These are phyloP conservation scores for Rosa persica DNA, from an alignment of 306 rosid genomes.

Conservation along the genomic window DNA sequence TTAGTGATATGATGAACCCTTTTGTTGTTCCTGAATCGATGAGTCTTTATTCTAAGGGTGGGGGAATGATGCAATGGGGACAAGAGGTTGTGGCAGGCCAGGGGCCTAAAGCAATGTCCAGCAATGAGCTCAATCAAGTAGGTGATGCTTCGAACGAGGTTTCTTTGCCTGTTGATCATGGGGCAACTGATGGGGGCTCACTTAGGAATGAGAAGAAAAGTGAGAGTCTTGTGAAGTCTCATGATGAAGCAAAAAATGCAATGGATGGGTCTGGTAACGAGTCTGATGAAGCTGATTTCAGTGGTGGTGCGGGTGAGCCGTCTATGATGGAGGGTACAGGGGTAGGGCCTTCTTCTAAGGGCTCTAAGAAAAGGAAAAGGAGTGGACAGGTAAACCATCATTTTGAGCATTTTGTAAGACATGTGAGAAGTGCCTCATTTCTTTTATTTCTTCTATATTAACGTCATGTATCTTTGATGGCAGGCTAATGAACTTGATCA, in stretches of 20 bases:
- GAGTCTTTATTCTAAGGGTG: slow-evolving; percentile 40
- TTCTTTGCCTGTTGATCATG: slow-evolving; percentile 45
- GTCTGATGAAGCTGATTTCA: slow-evolving; percentile 70
- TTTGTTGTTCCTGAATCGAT: slow-evolving; percentile 60
- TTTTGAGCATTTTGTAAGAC: slow-evolving; percentile 15
- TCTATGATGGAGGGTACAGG: slow-evolving; percentile 56
- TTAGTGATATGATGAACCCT: slow-evolving; percentile 51
- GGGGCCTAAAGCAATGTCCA: slow-evolving; percentile 39
- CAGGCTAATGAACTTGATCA: slow-evolving; percentile 65
- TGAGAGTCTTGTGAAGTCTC: slow-evolving; percentile 50
- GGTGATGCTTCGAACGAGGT: slow-evolving; percentile 53
- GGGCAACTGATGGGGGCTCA: slow-evolving; percentile 52
- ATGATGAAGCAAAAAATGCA: slow-evolving; percentile 58
- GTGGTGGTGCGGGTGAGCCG: slow-evolving; percentile 52
- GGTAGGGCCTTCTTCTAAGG: slow-evolving; percentile 53
- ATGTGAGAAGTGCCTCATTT: neutral
- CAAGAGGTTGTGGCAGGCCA: slow-evolving; percentile 50
- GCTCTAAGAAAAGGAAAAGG: slow-evolving; percentile 88
- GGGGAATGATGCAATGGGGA: slow-evolving; percentile 37
- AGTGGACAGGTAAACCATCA: slow-evolving; percentile 55
- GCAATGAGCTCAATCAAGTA: slow-evolving; percentile 33
- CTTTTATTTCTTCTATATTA: slow-evolving; percentile 13
- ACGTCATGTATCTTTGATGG: slow-evolving; percentile 25
- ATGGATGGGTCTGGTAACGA: slow-evolving; percentile 53
- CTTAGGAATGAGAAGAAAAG: slow-evolving; percentile 51